These are phyloP conservation scores for Gliomastix tumulicola DNA, from an alignment of 2,329 filamentous ascomycete genomes.

Conservation along the genomic window DNA sequence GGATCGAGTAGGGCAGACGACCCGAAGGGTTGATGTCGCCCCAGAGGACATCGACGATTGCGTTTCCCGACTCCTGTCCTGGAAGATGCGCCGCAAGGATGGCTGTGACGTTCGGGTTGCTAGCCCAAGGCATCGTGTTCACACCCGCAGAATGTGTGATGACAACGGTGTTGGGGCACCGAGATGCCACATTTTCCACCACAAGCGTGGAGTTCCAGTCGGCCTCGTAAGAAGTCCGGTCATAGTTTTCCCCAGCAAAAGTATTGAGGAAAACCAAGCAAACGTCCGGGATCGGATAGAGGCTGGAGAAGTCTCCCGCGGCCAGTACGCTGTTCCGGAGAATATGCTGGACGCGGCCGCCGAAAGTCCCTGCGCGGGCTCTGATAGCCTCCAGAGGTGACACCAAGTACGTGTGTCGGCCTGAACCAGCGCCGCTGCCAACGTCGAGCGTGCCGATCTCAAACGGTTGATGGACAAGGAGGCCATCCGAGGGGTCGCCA, in stretches of 20 bases:
- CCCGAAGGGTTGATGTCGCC: conserved; percentile 57
- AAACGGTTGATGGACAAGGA: background rate
- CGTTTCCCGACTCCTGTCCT: conserved; percentile 70
- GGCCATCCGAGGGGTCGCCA: background rate
- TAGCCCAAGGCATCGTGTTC: conserved; percentile 22
- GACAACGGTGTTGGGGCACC: conserved; percentile 7
- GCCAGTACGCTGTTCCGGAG: conserved; percentile 20
- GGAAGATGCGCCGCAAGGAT: conserved; percentile 70
- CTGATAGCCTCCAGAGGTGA: conserved; percentile 46
- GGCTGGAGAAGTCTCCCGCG: conserved; percentile 32
- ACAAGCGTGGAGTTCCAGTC: conserved; percentile 1
- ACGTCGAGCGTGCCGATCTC: conserved; percentile 34
- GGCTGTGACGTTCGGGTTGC: conserved; percentile 62
- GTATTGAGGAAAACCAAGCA: conserved; percentile 60
- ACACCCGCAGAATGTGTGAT: conserved; percentile 26
- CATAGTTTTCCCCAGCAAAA: conserved; percentile 34
- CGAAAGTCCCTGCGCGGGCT: conserved; percentile 29
- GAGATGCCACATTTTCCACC: conserved; percentile 7
- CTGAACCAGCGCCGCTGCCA: conserved; percentile 47
- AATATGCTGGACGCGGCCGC: conserved; percentile 28
- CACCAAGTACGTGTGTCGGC: conserved; percentile 42
- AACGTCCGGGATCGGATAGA: conserved; percentile 42
- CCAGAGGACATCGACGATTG: conserved; percentile 65
- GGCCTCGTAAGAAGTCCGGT: background rate
- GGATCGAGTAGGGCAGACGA: conserved; percentile 69